A percentile compares a stretch with the other conserved stretches of the same genome.
Evolutionary conservation across 768 basidiomycete genomes (phyloP).

Genomic region (Auriscalpium vulgare): DNA sequence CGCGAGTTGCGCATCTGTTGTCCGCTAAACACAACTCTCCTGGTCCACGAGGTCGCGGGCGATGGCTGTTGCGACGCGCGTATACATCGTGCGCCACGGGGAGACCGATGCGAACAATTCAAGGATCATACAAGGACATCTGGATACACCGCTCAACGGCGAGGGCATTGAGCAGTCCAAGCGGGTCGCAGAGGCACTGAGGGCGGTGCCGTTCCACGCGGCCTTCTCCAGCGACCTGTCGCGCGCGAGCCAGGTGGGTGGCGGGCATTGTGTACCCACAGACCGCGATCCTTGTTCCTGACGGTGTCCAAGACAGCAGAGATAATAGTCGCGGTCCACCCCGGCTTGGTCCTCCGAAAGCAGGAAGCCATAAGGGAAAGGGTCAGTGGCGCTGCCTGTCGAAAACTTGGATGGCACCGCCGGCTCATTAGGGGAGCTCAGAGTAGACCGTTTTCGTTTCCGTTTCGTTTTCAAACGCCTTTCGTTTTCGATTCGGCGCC

Average conservation of each 20-base stretch:
- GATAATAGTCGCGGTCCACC: conserved; percentile 49
- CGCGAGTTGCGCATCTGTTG: too few relatives aligned
- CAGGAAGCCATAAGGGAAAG: conserved; percentile 53
- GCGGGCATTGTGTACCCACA: not conserved
- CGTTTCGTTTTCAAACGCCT: too few relatives aligned
- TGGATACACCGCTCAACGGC: conserved; percentile 60
- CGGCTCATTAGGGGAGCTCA: too few relatives aligned
- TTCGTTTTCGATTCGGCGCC: too few relatives aligned
- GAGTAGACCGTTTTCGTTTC: too few relatives aligned
- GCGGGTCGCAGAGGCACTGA: conserved; percentile 46
- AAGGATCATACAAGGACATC: conserved; percentile 67
- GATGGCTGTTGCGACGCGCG: conserved; percentile 27
- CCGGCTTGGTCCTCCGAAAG: conserved; percentile 33
- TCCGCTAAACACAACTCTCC: too few relatives aligned
- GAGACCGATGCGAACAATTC: conserved; percentile 65
- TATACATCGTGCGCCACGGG: conserved; percentile 71
- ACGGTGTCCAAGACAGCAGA: conserved; percentile 49
- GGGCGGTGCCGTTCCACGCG: conserved; percentile 42
- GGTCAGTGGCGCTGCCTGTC: conserved; percentile 31
- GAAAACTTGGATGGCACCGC: not conserved
- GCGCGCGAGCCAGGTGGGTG: conserved; percentile 55
- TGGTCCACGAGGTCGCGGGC: not conserved
- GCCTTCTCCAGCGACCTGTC: conserved; percentile 68
- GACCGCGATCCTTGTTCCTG: too few relatives aligned
- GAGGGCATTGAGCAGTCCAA: conserved; percentile 52